phyloP scores from a whole-genome alignment of 2,329 filamentous ascomycete genomes.

The Aspergillus texensis region DNA sequence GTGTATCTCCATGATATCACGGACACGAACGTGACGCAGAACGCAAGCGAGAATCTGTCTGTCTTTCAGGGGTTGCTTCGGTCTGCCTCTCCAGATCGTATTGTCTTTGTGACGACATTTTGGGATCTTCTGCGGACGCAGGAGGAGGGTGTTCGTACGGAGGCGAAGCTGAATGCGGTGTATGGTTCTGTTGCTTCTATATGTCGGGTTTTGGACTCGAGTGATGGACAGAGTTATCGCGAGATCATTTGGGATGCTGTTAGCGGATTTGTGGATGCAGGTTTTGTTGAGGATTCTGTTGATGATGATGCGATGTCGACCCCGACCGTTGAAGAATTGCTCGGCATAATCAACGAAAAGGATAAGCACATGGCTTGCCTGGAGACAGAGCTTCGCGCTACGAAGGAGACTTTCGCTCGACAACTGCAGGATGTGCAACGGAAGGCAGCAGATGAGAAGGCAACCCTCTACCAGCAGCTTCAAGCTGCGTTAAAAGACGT shows the following conservation, averaged over 20 bases:
- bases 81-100: no score
- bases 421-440: not conserved
- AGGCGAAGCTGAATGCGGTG: not conserved
- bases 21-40: not conserved
- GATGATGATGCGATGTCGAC: not conserved
- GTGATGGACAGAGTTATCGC: not conserved
- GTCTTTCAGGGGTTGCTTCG: not conserved
- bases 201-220: not conserved
- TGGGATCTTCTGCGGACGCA: slow-evolving; percentile 1
- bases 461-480: not conserved
- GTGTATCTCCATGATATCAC: slow-evolving; percentile 1
- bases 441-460: not conserved
- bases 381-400: not conserved
- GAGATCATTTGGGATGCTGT: not conserved
- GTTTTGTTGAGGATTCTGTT: not conserved
- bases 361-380: not conserved
- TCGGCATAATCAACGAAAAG: not conserved
- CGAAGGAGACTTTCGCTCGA: not conserved
- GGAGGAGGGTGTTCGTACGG: not conserved
- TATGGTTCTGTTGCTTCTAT: not conserved
- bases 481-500: not conserved
- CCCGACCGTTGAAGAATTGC: not conserved
- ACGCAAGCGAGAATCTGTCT: not conserved
- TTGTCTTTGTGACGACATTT: not conserved
- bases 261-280: not conserved